Evolutionary conservation across 1,284 basidiomycete genomes (phyloP), one percentile per base, ranked within the genome.

Genomic region (Grifola frondosa): DNA sequence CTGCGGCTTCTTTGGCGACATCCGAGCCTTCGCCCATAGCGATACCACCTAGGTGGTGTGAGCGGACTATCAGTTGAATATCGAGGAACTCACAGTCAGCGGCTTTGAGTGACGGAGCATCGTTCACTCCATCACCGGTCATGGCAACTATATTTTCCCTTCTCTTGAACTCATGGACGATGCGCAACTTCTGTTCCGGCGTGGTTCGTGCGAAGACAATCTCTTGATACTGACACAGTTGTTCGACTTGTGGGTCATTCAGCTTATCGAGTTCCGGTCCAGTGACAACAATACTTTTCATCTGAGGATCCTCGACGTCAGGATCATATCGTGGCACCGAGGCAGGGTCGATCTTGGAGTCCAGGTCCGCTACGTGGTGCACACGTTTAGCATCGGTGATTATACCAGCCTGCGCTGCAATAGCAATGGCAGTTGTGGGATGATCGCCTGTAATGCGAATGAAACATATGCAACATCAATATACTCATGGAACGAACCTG

Each of bases 141-240:
- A 77, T 74, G 5, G 71, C 78, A 13, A 78, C 75, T 19, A 74
- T 70, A 25, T 70, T 72, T 2, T 66, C 66, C 5, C 75, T 67
- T 19, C 58, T 60, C 54, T 81, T 77, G 52, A 84, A 71, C 36
- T 76, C 73, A 37, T 75, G 75, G 44, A 87, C 83, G 48, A 87
- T 86, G 31, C 72, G 69, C n/a, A 87, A 63, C 59, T 88, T 88
- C 62, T 82, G 80, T 57, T 86, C 79, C 0, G 84, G 84, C 0
- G 80, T 81, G 0, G 82, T 86, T 21, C 84, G 73, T 0, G 84
- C 80, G 47, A 88, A 87, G 6, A 87, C 83, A 39, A 87, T 73
- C 57, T 87, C 84, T 33, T 76, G 67, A 58, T 80, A 85, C 36
- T 71, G 49, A 65, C 70, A 40, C 64, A 73, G 53, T 24, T 55